Evolutionary conservation across 2,329 filamentous ascomycete genomes (phyloP), one percentile per base, ranked within the genome.

Genomic region (Reticulascus tulasneorum): DNA sequence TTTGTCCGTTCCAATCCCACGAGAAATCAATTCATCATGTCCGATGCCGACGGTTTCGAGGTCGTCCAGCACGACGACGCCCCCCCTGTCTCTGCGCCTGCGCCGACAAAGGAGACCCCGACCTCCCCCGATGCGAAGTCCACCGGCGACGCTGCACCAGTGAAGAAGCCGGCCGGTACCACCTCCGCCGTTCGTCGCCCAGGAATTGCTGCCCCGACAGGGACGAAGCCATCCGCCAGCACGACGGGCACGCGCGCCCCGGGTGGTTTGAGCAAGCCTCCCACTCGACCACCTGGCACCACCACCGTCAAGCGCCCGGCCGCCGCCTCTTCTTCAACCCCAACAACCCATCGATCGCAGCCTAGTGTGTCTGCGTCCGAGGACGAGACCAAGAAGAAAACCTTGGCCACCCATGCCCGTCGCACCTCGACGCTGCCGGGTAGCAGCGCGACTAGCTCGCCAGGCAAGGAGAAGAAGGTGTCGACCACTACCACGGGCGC

Each of bases 351-450:
- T 52, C 63, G 59, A 44, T 64, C 67, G 29, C 66, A 66, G n/a
- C 60, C 68, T 23, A 68, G 64, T 33, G 58, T 68, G 34, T 72
- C 70, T 41, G 62, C 65, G 33, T 70, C 69, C 37, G 70, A 73
- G 42, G 71, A 73, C 47, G 71, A 74, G 40, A 55, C 53, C 44
- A 70, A 64, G 57, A 70, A 62, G 50, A 54, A 66, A 5, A 55
- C 52, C 16, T 49, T 66, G 40, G 59, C 59, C 7, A 44, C 51
- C 13, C 56, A 63, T 17, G 55, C 64, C 13, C 61, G 69, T 33
- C 62, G 69, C 44, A 59, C 66, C 13, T 72, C 67, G 36, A 58
- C 62, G n/a, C 53, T 67, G 17, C 55, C 63, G 37, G 60, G 63
- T 17, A 64, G 62, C 48, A 58, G 60, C 40, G 44, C 62, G 6